Evolutionary conservation across 2,329 filamentous ascomycete genomes (phyloP), one percentile per base, ranked within the genome.

Genomic region (Scopulariopsis brevicaulis): DNA sequence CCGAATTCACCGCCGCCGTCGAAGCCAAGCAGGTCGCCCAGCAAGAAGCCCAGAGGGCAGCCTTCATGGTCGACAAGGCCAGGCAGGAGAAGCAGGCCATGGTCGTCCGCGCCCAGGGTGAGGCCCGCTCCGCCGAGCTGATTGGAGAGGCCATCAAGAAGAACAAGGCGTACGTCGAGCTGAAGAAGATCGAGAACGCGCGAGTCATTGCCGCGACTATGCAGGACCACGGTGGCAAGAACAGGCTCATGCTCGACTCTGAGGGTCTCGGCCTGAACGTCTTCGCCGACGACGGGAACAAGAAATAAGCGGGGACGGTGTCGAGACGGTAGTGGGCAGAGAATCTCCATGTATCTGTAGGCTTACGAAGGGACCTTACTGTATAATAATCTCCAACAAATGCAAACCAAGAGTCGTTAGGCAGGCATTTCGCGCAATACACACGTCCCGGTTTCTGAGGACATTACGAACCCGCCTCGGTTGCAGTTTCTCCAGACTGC

Each of bases 111-210:
- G 94, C 94, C 4, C 94, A 97, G 84, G 94, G 94, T 90, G 94
- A 99, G 78, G 94, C 94, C 55, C 89, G 94, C 64, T 97, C 94
- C 46, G 94, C 94, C 53, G 92, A 99, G 77, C 86, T 99, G 63
- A 96, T 99, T 68, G 94, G 94, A 74, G 94, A 99, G 57, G 94
- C 94, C 61, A 96, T 99, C 85, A 99, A 97, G 89, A 99, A 97
- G 87, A 95, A 83, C 79, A 88, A 92, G 77, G 88, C 90, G 63
- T 99, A 99, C 73, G 84, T 99, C 63, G 94, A 97, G 75, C 83
- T 99, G 70, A 90, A 95, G 77, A 94, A 96, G 81, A 96, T 99
- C 67, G 94, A 99, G 78, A 99, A 96, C 68, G 94, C 94, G 7
- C 83, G 90, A 64, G 81, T 84, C 59, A 96, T 99, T 73, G 94